Conservation (phyloP, 176 grass and related monocot genomes). For the Coix lacrymajobi region DNA sequence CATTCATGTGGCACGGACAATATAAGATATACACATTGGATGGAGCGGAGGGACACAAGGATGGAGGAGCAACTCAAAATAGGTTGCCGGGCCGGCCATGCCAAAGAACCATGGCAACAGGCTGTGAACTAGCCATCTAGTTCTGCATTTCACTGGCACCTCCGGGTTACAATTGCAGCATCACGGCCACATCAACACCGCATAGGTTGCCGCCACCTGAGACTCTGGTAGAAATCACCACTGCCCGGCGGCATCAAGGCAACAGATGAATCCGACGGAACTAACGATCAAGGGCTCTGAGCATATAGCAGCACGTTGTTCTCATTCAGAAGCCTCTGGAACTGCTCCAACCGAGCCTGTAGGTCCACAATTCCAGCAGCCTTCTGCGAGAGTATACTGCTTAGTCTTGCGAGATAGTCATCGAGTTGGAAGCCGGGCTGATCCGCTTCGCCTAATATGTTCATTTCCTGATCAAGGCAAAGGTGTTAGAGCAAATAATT, state of each 20-base stretch:
- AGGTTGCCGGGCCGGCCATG: slow-evolving; percentile 5
- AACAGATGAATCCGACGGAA: not conserved
- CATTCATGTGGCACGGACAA: not conserved
- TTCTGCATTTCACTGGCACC: not conserved
- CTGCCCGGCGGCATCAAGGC: not conserved
- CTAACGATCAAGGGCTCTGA: slow-evolving; percentile 37
- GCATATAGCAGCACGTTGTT: slow-evolving; percentile 65
- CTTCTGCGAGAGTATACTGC: slow-evolving; percentile 75
- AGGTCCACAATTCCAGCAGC: slow-evolving; percentile 73
- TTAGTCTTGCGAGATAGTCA: slow-evolving; percentile 70
- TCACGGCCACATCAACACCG: not conserved
- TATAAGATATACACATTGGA: slow-evolving; percentile 27
- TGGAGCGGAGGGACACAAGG: not conserved
- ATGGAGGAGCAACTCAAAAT: slow-evolving; percentile 18
- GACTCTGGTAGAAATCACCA: not conserved
- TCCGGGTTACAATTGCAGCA: not conserved
- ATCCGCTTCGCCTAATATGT: slow-evolving; percentile 70
- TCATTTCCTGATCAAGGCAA: slow-evolving; percentile 78
- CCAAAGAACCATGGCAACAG: slow-evolving; percentile 14
- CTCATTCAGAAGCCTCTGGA: slow-evolving; percentile 78
- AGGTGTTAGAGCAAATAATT: slow-evolving; percentile 19
- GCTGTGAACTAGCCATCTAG: not conserved
- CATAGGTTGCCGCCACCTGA: not conserved
- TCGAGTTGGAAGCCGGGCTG: slow-evolving; percentile 83
- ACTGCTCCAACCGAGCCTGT: slow-evolving; percentile 63